Base-by-base conservation (phyloP, 352 stramenopile species). In the Phytophthora palmivora region DNA sequence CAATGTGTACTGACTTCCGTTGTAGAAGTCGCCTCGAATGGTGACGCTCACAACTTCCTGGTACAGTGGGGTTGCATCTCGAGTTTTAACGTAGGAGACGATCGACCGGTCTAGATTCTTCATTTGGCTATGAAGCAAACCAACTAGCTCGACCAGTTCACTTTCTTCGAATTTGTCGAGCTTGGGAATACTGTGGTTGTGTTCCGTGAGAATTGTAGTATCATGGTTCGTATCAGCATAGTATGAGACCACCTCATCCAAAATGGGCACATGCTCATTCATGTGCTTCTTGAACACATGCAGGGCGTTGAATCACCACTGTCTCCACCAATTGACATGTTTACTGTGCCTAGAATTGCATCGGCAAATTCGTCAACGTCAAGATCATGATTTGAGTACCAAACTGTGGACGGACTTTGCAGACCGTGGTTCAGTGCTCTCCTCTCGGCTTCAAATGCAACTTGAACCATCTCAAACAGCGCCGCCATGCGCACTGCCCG, bases 341-440 rank as follows among this genome's bases (percentile, higher is more conserved):
- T 84, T 0, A 80, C 63, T 24, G 68, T 65, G 7, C 79, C 74
- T n/a, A 87, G 24, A 2, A 89, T 37, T 5, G 69, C 72, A 55
- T 91, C 82, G 0, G 79, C 80, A 42, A 88, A 73, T 39, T 89
- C 67, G 24, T 91, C 82, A 7, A 67, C 50, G 12, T 79, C 56
- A 43, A 76, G 72, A 54, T 92, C 82, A 48, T 74, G 65, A 11
- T 12, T 50, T 3, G 82, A 85, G 46, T 86, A 86, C 82, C 80
- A 89, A 8, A 76, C 74, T 0, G 79, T 89, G 12, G 82, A 92
- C 6, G 82, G 79, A 0, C 76, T 61, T 48, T 82, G 68, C 4
- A 92, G 50, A 18, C 82, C 82, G 37, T 70, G 61, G 0, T 61
- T 49, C 12, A 91, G 61, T 28, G 67, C 74, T 38, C 64, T 58